Evolutionary conservation across 2,329 filamentous ascomycete genomes (phyloP), one percentile per base, ranked within the genome.

Genomic region (Gaeumannomyces tritici): DNA sequence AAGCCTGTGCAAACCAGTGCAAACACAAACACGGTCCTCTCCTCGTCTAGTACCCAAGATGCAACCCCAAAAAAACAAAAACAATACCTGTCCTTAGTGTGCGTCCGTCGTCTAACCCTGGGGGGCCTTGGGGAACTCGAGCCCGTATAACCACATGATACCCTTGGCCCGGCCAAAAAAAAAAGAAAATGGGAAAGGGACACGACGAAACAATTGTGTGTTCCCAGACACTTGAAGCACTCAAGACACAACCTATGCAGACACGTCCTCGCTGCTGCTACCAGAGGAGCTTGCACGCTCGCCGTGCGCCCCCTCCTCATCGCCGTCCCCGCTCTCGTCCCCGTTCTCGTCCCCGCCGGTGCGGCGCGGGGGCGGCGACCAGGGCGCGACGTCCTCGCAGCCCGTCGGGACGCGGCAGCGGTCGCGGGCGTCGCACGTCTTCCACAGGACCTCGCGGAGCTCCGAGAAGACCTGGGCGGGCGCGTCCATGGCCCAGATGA

Each of bases 401-500:
- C 86, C 86, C 58, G 73, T 78, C 0, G 91, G 90, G 12, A 84
- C 78, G 29, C 85, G 80, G 69, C 89, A 93, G 27, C 75, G 62
- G 13, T 78, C 77, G 61, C 84, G 73, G 31, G 60, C 55, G 57
- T 64, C 28, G 76, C 86, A 78, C 1, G 91, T 96, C 73, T 87
- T 87, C 93, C 93, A 97, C 15, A 97, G 74, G 18, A 96, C 88
- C 69, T 93, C 88, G 33, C 86, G 83, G 0, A 97, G 78, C 75
- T 96, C 93, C 63, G 79, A 81, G 6, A 93, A 95, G 0, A 97
- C 90, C 72, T 93, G 84, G 59, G 93, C 87, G 21, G 92, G 85
- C 0, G 87, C 86, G 70, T 97, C 92, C 80, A 97, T 91, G 0
- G 93, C 92, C 93, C 93, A 97, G 51, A 98, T 86, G 1, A 97